phyloP scores from a whole-genome alignment of 345 rosid genomes.

The Triadica sebifera region DNA sequence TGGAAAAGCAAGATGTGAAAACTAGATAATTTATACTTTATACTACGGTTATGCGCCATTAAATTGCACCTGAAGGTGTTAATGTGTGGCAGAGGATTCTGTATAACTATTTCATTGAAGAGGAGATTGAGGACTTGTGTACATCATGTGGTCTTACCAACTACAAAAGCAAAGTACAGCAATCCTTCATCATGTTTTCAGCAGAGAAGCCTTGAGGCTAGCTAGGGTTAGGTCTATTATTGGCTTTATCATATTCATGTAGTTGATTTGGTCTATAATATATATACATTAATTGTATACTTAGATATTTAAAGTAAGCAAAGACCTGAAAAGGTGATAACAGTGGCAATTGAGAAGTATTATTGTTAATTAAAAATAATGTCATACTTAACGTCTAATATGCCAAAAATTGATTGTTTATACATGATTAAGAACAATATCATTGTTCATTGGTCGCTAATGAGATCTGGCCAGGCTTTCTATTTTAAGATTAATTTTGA shows the following conservation, averaged over 20 bases:
- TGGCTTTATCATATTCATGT: constrained; percentile 7
- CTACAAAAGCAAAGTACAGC: constrained; percentile 58
- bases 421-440: constrained; percentile 7
- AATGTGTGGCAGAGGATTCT: constrained; percentile 45
- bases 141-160: constrained; percentile 76
- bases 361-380: neutral
- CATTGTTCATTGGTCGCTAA: neutral
- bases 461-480: constrained; percentile 16
- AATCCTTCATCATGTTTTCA: constrained; percentile 80
- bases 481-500: constrained; percentile 7
- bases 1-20: neutral
- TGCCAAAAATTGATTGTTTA: constrained; percentile 8
- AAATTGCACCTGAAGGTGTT: neutral
- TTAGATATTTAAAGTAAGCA: neutral
- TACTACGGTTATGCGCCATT: neutral
- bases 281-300: neutral
- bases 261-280: constrained; percentile 3
- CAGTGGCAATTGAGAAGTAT: constrained; percentile 25
- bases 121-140: constrained; percentile 82
- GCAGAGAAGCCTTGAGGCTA: constrained; percentile 74
- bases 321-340: constrained; percentile 19
- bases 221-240: constrained; percentile 21
- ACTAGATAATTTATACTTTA: no score
- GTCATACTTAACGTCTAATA: constrained; percentile 11
- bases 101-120: constrained; percentile 58